phyloP scores from a whole-genome alignment of 75 land plant genomes.

The Cryptomeria japonica region DNA sequence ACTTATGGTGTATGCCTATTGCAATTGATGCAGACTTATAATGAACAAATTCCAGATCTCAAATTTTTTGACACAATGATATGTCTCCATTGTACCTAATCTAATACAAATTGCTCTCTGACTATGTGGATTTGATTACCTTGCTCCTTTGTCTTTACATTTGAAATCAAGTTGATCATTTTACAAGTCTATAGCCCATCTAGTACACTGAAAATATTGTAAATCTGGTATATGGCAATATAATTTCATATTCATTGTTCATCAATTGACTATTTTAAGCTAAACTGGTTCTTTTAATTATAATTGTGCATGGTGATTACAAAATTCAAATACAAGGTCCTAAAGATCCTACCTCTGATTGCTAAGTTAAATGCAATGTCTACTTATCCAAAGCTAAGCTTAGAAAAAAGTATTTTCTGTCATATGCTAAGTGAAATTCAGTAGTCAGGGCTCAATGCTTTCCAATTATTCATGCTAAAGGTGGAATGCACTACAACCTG shows the following conservation, averaged over 20 bases:
- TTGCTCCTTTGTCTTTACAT: not conserved
- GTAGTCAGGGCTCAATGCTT: not conserved
- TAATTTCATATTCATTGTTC: no score
- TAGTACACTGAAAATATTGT: no score
- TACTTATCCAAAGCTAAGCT: not conserved
- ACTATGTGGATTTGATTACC: constrained; percentile 1
- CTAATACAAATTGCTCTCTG: constrained; percentile 42
- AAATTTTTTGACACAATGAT: constrained; percentile 78
- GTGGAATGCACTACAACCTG: not conserved
- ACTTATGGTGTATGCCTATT: not conserved
- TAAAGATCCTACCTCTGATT: not conserved
- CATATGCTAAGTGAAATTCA: not conserved
- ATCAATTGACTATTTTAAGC: no score
- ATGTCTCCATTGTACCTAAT: constrained; percentile 62
- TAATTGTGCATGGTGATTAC: no score
- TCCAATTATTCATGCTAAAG: not conserved
- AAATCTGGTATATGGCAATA: not conserved
- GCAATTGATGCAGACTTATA: constrained; percentile 69
- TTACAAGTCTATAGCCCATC: not conserved
- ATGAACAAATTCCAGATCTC: constrained; percentile 95
- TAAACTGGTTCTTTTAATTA: no score
- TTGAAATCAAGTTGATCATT: not conserved
- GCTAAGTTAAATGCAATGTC: not conserved
- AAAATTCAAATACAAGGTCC: no score
- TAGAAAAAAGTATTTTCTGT: not conserved